Evolutionary conservation across 2,329 filamentous ascomycete species (phyloP).

Genomic region (Diaporthe sp.): DNA sequence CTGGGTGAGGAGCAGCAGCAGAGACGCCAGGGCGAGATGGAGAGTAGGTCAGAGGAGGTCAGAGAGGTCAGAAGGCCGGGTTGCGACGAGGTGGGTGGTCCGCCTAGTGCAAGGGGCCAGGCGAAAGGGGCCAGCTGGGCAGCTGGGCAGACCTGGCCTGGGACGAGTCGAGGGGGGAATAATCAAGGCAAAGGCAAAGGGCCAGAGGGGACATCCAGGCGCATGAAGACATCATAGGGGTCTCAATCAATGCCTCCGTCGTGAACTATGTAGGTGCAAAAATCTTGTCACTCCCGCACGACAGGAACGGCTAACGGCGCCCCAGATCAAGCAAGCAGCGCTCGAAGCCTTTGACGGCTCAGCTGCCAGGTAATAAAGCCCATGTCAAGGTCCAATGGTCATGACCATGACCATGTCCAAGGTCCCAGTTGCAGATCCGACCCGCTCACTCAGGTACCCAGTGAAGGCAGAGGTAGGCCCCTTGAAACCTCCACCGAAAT

Average conservation of each 20-base stretch:
- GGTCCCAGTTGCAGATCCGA: slow-evolving; percentile 33
- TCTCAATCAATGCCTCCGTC: slow-evolving; percentile 9
- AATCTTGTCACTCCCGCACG: background rate
- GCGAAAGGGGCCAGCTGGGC: slow-evolving; percentile 25
- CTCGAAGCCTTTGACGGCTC: slow-evolving; percentile 15
- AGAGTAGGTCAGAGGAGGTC: slow-evolving; percentile 5
- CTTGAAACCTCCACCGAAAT: slow-evolving; percentile 42
- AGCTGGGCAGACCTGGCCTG: slow-evolving; percentile 13
- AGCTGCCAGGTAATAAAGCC: slow-evolving; percentile 25
- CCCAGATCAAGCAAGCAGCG: slow-evolving; percentile 13
- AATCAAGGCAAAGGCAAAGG: slow-evolving; percentile 5
- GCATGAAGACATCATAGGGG: slow-evolving; percentile 40
- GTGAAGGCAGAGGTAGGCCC: slow-evolving; percentile 36
- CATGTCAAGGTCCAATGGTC: slow-evolving; percentile 17
- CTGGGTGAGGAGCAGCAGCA: background rate
- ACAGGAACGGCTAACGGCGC: slow-evolving; percentile 15
- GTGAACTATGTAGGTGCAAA: slow-evolving; percentile 12
- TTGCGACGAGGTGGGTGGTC: slow-evolving; percentile 30
- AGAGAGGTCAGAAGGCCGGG: slow-evolving; percentile 34
- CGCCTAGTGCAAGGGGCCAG: slow-evolving; percentile 38
- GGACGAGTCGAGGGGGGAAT: background rate
- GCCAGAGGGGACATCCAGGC: slow-evolving; percentile 12
- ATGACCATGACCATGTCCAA: slow-evolving; percentile 8
- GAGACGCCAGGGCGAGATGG: background rate
- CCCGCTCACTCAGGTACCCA: slow-evolving; percentile 31